Percentiles rank a stretch among this genome's conserved stretches.
These are phyloP conservation scores for Hydnomerulius pinastri DNA, from an alignment of 768 basidiomycete genomes.

Conservation along the genomic window DNA sequence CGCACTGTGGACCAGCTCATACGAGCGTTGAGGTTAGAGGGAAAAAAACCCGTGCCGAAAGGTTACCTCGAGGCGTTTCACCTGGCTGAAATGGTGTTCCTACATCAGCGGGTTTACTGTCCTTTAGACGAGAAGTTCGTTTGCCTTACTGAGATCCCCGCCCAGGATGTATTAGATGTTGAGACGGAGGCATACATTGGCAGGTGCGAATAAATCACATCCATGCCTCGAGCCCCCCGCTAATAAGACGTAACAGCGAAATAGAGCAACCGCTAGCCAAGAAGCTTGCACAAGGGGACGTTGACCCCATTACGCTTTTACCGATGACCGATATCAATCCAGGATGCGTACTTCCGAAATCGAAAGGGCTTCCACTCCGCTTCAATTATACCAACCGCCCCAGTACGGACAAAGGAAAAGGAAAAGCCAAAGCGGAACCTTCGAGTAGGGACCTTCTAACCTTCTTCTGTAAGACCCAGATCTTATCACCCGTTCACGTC, in stretches of 20 bases:
- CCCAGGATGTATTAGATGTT: constrained; percentile 52
- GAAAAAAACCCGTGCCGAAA: constrained; percentile 77
- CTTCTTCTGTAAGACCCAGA: constrained; percentile 60
- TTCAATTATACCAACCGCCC: constrained; percentile 27
- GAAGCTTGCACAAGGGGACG: constrained; percentile 64
- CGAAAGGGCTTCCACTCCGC: constrained; percentile 44
- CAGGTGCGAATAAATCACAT: constrained; percentile 39
- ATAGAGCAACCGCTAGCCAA: constrained; percentile 66
- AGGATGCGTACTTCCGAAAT: constrained; percentile 52
- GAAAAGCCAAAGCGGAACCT: constrained; percentile 36
- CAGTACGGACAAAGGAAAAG: constrained; percentile 46
- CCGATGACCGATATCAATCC: constrained; percentile 84
- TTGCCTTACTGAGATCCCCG: constrained; percentile 63
- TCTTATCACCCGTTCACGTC: constrained; percentile 34
- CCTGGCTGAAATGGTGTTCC: constrained; percentile 88
- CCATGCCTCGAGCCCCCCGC: constrained; percentile 7
- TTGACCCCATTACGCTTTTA: constrained; percentile 66
- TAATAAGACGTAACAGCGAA: constrained; percentile 44
- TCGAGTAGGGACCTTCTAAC: constrained; percentile 46
- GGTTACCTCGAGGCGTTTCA: constrained; percentile 75
- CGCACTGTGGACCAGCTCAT: constrained; percentile 86
- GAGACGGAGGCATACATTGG: constrained; percentile 75
- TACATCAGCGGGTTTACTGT: constrained; percentile 91
- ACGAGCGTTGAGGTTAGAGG: constrained; percentile 73
- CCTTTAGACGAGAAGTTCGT: constrained; percentile 66